Evolutionary conservation across 805 yeast species (phyloP), one percentile per base, ranked within the genome.

Genomic region (Saccharomycopsis vini): DNA sequence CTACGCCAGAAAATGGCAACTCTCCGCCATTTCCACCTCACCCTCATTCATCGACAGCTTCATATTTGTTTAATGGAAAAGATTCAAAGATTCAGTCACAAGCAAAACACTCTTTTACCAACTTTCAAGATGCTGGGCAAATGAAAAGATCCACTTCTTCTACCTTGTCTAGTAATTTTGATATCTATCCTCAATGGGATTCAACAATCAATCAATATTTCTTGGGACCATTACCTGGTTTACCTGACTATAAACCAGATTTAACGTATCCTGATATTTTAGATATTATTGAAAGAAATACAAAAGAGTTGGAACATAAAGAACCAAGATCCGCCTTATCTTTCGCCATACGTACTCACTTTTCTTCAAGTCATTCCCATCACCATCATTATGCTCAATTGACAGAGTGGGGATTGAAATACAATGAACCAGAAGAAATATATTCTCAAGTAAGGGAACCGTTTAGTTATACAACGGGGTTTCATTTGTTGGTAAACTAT

Each of bases 391-490:
- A 26, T 26, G 7, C 15, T 12, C 28, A 16, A 26, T n/a, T n/a
- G 23, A 16, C 39, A 16, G 45, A 38, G 9, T 51, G 69, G 54
- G 76, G 75, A 1, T 52, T 71, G 22, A 53, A 66, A 20, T 77
- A 63, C 58, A 70, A 69, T 45, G 85, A 81, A 50, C 86, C 92
- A 0, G 79, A 77, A 54, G 90, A 83, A 50, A 81, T 90, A 12
- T 92, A 90, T 62, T 77, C 81, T 18, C 70, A 75, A 41, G 84
- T 90, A 13, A 69, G 64, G 19, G 69, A 66, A 42, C 97, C 97
- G 1, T 92, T 83, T 57, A 75, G 89, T 6, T 90, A 92, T 57
- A 89, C 95, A 0, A 83, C 88, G 1, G 96, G 96, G 2, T 90
- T 82, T 60, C 96, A 88, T 61, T 76, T 79, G 37, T 68, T 90